Percentiles rank a stretch among this genome's conserved stretches.
phyloP scores from a whole-genome alignment of 352 stramenopile species.

The Phytophthora kernoviae region DNA sequence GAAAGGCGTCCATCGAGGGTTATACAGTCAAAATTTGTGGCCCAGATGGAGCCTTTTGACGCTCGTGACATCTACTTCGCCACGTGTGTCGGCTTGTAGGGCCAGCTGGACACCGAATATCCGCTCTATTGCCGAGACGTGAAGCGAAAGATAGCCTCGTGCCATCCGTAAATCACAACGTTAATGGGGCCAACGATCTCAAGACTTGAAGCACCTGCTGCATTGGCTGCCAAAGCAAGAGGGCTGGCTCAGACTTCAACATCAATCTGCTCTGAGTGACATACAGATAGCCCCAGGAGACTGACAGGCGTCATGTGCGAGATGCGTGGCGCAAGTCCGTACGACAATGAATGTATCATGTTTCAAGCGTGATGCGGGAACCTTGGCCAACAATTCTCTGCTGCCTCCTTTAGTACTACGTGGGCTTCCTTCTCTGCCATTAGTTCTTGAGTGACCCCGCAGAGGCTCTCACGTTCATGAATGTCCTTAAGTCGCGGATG shows the following conservation, averaged over 20 bases:
- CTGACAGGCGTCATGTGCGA: slow-evolving; percentile 12
- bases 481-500: background rate
- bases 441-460: no score
- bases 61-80: background rate
- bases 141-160: background rate
- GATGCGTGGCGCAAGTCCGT: slow-evolving; percentile 7
- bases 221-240: no score
- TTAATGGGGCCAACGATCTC: no score
- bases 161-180: no score
- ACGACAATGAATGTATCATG: background rate
- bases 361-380: background rate
- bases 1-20: background rate
- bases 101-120: slow-evolving; percentile 1
- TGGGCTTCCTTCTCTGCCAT: background rate
- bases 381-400: background rate
- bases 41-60: slow-evolving; percentile 2
- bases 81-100: background rate
- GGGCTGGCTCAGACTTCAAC: slow-evolving; percentile 6
- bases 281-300: background rate
- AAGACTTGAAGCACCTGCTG: no score
- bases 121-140: background rate
- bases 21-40: background rate
- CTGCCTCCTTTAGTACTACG: background rate
- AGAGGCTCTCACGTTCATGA: no score
- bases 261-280: slow-evolving; percentile 9